A percentile compares a stretch with the other conserved stretches of the same genome.
These are phyloP conservation scores for Fistulifera solaris DNA, from an alignment of 108 stramenopile species.

Conservation along the genomic window DNA sequence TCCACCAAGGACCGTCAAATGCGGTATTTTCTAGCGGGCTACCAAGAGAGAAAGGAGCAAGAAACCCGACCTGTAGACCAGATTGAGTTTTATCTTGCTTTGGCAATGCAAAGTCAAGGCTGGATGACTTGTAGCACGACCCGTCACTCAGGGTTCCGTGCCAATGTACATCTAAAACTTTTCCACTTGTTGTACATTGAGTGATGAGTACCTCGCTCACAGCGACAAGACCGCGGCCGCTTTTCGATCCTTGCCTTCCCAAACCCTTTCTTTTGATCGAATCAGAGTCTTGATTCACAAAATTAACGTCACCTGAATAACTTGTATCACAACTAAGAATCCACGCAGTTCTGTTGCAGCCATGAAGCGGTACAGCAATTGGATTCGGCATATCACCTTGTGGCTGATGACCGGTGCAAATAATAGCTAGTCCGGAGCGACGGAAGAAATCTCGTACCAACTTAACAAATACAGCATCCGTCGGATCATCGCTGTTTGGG, in stretches of 20 bases:
- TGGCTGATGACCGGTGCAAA: slow-evolving; percentile 73
- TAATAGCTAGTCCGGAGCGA: slow-evolving; percentile 28
- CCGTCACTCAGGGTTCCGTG: slow-evolving; percentile 72
- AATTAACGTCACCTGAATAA: slow-evolving; percentile 66
- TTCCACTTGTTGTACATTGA: slow-evolving; percentile 15
- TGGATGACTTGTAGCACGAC: slow-evolving; percentile 30
- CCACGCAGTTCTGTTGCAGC: slow-evolving; percentile 20
- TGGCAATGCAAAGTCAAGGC: background rate
- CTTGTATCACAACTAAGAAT: slow-evolving; percentile 66
- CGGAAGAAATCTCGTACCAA: slow-evolving; percentile 37
- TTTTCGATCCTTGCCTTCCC: slow-evolving; percentile 35
- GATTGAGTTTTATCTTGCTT: background rate
- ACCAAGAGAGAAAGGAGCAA: background rate
- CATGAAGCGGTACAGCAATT: slow-evolving; percentile 30
- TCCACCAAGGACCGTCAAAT: slow-evolving; percentile 25
- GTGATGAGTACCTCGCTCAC: slow-evolving; percentile 54
- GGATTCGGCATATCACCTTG: slow-evolving; percentile 73
- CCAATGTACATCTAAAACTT: slow-evolving; percentile 19
- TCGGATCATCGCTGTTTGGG: slow-evolving; percentile 12
- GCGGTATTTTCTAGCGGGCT: background rate
- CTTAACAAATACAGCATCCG: slow-evolving; percentile 14
- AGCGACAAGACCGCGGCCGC: slow-evolving; percentile 30
- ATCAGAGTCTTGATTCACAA: slow-evolving; percentile 11
- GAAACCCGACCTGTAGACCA: background rate
- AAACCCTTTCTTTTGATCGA: slow-evolving; percentile 12